A percentile compares a stretch with the other conserved stretches of the same genome.
These are phyloP conservation scores for Penicillium concentricum DNA, from an alignment of 2,329 filamentous ascomycete species.

Conservation along the genomic window DNA sequence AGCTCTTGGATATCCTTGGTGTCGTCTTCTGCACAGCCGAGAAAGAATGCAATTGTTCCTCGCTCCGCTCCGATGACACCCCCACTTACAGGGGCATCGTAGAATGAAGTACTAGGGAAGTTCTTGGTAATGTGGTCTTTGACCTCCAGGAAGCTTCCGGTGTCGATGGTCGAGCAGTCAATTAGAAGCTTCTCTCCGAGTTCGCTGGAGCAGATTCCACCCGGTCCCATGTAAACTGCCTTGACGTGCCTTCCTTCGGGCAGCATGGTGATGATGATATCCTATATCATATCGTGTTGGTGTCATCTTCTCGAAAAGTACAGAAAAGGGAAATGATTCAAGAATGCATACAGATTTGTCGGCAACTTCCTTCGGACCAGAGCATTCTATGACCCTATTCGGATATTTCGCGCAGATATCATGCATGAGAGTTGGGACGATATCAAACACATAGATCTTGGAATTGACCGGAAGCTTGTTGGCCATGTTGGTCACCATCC, in stretches of 20 bases:
- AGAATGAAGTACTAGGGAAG: slow-evolving; percentile 48
- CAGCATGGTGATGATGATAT: slow-evolving; percentile 54
- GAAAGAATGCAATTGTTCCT: slow-evolving; percentile 54
- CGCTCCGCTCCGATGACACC: slow-evolving; percentile 54
- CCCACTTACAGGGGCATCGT: slow-evolving; percentile 55
- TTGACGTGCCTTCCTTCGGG: slow-evolving; percentile 54
- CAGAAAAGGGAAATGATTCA: not conserved
- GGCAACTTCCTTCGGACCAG: not conserved
- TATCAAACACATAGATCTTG: slow-evolving; percentile 9
- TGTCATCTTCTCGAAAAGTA: not conserved
- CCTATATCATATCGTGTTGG: slow-evolving; percentile 31
- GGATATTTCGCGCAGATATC: not conserved
- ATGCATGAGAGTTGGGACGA: not conserved
- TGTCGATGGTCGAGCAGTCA: slow-evolving; percentile 59
- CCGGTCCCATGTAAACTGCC: slow-evolving; percentile 49
- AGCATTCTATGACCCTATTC: not conserved
- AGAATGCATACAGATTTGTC: not conserved
- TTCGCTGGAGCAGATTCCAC: slow-evolving; percentile 45
- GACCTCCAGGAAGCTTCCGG: slow-evolving; percentile 50
- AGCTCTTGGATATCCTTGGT: slow-evolving; percentile 37
- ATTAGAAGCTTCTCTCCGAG: slow-evolving; percentile 50
- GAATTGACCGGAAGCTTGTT: slow-evolving; percentile 3
- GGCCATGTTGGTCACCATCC: slow-evolving; percentile 10
- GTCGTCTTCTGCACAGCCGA: slow-evolving; percentile 47
- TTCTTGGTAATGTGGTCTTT: slow-evolving; percentile 39